These are phyloP conservation scores for Leccinum subtestaceum DNA, from an alignment of 768 basidiomycete genomes.

Conservation along the genomic window DNA sequence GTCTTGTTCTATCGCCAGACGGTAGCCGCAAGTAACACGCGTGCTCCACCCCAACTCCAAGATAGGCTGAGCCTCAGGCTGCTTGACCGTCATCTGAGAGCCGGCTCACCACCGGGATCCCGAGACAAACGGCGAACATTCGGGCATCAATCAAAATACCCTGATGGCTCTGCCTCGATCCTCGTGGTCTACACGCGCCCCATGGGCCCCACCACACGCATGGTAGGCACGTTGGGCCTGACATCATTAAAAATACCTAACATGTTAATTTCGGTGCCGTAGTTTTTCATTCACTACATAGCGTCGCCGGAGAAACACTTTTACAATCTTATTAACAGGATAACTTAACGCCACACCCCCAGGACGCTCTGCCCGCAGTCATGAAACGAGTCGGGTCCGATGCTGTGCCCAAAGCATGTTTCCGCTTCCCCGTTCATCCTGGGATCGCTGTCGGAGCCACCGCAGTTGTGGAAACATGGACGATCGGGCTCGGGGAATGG, in stretches of 20 bases:
- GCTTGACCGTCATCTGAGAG: background rate
- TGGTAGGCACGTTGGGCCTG: conserved; percentile 10
- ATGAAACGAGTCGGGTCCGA: conserved; percentile 21
- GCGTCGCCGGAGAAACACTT: background rate
- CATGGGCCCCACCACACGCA: conserved; percentile 5
- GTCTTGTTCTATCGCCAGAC: background rate
- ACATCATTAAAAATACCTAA: background rate
- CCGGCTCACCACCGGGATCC: background rate
- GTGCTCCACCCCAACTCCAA: background rate
- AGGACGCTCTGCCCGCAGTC: background rate
- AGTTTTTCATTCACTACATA: conserved; percentile 7
- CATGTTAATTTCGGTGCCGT: conserved; percentile 17
- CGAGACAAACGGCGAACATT: background rate
- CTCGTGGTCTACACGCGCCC: conserved; percentile 18
- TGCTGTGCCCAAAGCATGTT: conserved; percentile 5
- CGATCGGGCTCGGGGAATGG: conserved; percentile 1
- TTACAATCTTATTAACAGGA: background rate
- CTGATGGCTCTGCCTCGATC: background rate
- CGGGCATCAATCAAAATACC: background rate
- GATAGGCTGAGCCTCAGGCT: background rate
- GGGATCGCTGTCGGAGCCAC: conserved; percentile 6
- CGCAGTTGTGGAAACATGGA: conserved; percentile 3
- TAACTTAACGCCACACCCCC: background rate
- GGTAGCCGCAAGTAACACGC: background rate
- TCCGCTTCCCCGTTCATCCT: conserved; percentile 5